Percentiles rank a stretch among this genome's conserved stretches.
Evolutionary conservation across 2,329 filamentous ascomycete genomes (phyloP).

Genomic region (Trichoderma asperellum): DNA sequence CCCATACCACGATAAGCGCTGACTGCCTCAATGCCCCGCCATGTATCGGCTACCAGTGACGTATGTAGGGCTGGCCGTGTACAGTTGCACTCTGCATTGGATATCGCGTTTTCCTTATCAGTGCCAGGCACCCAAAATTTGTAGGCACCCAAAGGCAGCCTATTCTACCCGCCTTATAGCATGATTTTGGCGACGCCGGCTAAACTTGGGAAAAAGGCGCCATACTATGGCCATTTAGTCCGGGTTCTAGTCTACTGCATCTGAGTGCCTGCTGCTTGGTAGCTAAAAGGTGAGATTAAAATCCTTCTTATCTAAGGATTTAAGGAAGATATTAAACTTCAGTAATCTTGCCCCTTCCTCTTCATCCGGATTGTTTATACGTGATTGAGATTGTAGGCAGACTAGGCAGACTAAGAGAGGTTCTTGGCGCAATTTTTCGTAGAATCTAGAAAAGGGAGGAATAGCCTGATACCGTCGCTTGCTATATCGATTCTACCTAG

Average conservation of each 20-base stretch:
- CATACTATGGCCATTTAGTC: too few species aligned
- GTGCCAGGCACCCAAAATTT: not conserved
- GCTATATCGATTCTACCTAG: not conserved
- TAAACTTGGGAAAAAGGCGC: not conserved
- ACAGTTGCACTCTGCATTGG: not conserved
- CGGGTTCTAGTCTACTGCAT: not conserved
- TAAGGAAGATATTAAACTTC: too few species aligned
- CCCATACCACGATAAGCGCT: not conserved
- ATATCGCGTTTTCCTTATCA: constrained; percentile 18
- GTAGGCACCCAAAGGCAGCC: not conserved
- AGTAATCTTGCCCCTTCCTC: too few species aligned
- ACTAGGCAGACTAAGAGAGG: not conserved
- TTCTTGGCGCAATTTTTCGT: not conserved
- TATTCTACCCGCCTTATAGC: not conserved
- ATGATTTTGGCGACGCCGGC: not conserved
- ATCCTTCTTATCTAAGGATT: too few species aligned
- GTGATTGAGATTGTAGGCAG: not conserved
- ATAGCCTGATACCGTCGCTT: not conserved
- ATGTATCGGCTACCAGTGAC: constrained; percentile 18
- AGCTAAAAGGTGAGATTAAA: not conserved
- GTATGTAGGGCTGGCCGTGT: constrained; percentile 2
- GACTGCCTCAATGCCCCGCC: not conserved
- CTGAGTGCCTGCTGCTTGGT: not conserved
- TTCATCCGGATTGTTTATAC: not conserved
- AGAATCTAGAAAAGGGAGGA: not conserved